phyloP scores from a whole-genome alignment of 768 basidiomycete species.

The Calocybe indica region DNA sequence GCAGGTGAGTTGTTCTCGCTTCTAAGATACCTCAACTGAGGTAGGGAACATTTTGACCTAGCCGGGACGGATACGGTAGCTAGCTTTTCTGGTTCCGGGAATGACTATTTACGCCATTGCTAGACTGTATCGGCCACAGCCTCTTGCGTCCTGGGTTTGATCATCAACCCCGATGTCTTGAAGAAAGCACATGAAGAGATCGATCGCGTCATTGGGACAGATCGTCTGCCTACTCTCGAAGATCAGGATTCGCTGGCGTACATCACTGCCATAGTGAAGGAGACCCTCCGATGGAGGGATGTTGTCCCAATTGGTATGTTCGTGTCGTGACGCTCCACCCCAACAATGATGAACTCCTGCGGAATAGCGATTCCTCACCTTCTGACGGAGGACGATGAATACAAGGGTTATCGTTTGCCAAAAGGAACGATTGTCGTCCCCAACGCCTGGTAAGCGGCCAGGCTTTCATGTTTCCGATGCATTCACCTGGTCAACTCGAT shows the following conservation, averaged over 20 bases:
- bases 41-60: not conserved
- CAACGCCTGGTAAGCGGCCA: constrained; percentile 23
- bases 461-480: not conserved
- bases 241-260: constrained; percentile 23
- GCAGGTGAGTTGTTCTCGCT: not conserved
- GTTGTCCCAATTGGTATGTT: constrained; percentile 19
- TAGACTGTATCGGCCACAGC: constrained; percentile 21
- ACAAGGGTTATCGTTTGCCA: constrained; percentile 23
- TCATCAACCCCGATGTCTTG: constrained; percentile 22
- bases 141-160: constrained; percentile 25
- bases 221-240: constrained; percentile 24
- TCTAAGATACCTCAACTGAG: too few relatives aligned
- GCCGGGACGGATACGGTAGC: constrained; percentile 14
- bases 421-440: constrained; percentile 24
- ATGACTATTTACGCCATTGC: not conserved
- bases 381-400: constrained; percentile 13
- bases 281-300: constrained; percentile 21
- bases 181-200: constrained; percentile 27
- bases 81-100: not conserved
- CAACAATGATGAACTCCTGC: not conserved
- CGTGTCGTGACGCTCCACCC: not conserved
- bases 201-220: constrained; percentile 22
- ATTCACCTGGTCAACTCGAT: not conserved
- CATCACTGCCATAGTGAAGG: constrained; percentile 22
- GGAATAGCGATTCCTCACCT: not conserved